Percentiles rank a stretch among this genome's conserved stretches.
phyloP scores from a whole-genome alignment of 345 rosid species.

The Salix brachista region DNA sequence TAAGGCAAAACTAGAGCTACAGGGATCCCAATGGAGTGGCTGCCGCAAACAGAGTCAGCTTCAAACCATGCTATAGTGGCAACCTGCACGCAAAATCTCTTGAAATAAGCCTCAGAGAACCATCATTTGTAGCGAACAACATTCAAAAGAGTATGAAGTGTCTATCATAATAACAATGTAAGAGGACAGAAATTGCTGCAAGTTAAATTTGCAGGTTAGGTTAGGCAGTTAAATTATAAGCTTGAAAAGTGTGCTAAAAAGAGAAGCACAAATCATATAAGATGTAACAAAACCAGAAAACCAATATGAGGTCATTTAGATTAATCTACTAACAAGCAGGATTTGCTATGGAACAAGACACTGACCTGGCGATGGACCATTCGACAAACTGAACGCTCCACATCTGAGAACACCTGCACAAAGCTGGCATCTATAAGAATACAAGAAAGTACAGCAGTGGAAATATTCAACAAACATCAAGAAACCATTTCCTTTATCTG shows the following conservation, averaged over 20 bases:
- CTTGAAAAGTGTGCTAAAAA: not conserved
- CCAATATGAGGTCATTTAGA: not conserved
- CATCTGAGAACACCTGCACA: constrained; percentile 83
- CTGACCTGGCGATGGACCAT: constrained; percentile 93
- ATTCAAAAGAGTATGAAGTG: too few relatives aligned
- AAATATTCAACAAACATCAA: not conserved
- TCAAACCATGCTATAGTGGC: constrained; percentile 99
- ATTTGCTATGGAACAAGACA: constrained; percentile 9
- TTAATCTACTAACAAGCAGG: not conserved
- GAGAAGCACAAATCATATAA: not conserved
- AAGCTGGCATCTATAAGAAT: constrained; percentile 4
- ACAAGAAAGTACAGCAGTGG: not conserved
- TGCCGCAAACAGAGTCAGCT: constrained; percentile 95
- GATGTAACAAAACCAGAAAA: not conserved
- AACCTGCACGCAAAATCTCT: constrained; percentile 50
- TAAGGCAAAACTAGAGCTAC: constrained; percentile 90
- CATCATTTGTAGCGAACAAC: too few relatives aligned
- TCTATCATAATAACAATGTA: too few relatives aligned
- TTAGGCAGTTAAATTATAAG: not conserved
- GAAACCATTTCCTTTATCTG: not conserved
- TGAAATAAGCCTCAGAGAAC: not conserved
- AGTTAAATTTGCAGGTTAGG: not conserved
- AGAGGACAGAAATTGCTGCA: not conserved
- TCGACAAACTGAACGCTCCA: constrained; percentile 92
- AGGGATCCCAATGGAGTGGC: constrained; percentile 92